These are phyloP conservation scores for Turritis glabra DNA, from an alignment of 345 rosid genomes.

Conservation along the genomic window DNA sequence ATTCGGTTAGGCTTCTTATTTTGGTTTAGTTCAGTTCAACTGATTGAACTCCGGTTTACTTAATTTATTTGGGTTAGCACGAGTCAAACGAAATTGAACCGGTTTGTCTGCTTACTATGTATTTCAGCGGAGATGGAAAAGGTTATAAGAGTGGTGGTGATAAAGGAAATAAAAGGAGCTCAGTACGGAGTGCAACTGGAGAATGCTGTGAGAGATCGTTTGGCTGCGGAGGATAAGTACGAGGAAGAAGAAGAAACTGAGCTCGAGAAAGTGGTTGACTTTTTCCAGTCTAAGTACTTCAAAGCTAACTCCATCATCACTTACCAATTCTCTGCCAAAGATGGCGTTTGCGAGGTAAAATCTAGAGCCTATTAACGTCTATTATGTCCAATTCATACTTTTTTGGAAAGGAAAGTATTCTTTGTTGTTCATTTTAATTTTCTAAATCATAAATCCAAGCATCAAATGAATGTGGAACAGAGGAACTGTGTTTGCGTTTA, in stretches of 20 bases:
- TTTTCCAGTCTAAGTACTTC: constrained; percentile 88
- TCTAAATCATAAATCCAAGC: not conserved
- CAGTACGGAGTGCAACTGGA: constrained; percentile 93
- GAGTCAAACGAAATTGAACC: not conserved
- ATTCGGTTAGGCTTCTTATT: not conserved
- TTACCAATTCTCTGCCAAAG: constrained; percentile 61
- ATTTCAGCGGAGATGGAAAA: constrained; percentile 68
- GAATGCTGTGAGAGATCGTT: constrained; percentile 76
- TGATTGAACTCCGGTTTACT: not conserved
- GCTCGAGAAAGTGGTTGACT: constrained; percentile 71
- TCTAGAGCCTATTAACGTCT: not conserved
- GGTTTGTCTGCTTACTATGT: not conserved
- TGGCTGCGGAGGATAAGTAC: constrained; percentile 79
- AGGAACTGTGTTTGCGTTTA: not conserved
- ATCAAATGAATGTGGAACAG: not conserved
- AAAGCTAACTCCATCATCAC: constrained; percentile 71
- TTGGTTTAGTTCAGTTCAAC: not conserved
- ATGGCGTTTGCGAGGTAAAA: constrained; percentile 55
- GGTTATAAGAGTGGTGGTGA: constrained; percentile 73
- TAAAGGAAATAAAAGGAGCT: constrained; percentile 92
- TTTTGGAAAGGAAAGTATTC: not conserved
- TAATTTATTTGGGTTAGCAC: not conserved
- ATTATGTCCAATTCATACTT: not conserved
- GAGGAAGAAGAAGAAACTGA: constrained; percentile 92
- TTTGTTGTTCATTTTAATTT: no score